Conservation (phyloP, 768 basidiomycete species). For the Hortiboletus flavorubellus region DNA sequence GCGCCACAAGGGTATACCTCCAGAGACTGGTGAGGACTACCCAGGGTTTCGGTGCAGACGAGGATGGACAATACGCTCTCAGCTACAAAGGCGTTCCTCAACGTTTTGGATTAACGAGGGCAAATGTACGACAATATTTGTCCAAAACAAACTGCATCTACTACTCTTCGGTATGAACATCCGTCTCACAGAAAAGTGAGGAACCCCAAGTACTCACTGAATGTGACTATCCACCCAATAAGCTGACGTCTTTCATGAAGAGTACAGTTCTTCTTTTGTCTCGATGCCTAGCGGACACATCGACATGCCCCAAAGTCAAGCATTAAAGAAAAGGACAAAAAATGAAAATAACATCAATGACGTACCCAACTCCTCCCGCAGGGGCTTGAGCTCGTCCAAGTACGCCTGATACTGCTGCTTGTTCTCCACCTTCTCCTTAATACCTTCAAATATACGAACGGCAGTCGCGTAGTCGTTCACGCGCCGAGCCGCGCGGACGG, state of each 20-base stretch:
- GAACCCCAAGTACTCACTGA: conserved; percentile 12
- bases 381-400: conserved; percentile 81
- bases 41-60: not conserved
- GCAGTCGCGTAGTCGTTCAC: conserved; percentile 98
- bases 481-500: conserved; percentile 80
- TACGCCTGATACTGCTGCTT: conserved; percentile 93
- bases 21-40: not conserved
- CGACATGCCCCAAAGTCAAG: not conserved
- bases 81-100: not conserved
- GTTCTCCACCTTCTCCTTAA: conserved; percentile 98
- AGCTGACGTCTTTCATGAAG: conserved; percentile 32
- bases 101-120: conserved; percentile 19
- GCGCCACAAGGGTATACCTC: not conserved
- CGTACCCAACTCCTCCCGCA: conserved; percentile 90
- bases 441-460: conserved; percentile 92
- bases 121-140: conserved; percentile 18
- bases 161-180: conserved; percentile 10
- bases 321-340: not conserved
- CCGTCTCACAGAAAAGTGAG: not conserved
- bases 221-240: conserved; percentile 11
- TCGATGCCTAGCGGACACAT: conserved; percentile 42
- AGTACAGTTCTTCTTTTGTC: conserved; percentile 64
- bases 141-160: conserved; percentile 25
- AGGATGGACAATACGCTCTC: not conserved
- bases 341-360: conserved; percentile 1